Base-by-base conservation (phyloP, 148 eudicot genomes). In the Rhododendron mucronatum region DNA sequence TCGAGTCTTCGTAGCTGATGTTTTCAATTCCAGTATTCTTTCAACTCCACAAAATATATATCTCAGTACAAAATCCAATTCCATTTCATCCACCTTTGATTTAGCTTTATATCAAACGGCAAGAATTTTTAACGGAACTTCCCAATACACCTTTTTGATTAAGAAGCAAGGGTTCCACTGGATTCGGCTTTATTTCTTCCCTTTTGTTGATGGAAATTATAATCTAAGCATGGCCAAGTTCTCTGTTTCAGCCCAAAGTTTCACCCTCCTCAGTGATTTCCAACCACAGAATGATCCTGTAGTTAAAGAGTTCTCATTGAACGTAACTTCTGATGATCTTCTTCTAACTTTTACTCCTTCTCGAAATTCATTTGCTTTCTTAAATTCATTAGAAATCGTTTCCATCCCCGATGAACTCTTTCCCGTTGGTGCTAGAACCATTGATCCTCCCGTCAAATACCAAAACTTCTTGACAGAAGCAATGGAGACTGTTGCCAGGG, bases 311-410 rank as follows among this genome's bases (percentile, higher is more conserved):
- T 94, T 84, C 86, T 76, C 88, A 81, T 41, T 94, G 90, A 88
- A 92, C 82, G 80, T 94, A 41, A 84, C 85, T 86, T 85, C 94
- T 20, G 90, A 89, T 83, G 88, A 83, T 78, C 82, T 94, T 9
- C 88, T 83, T 78, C 63, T 94, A n/a, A 87, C 86, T 74, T 89
- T 94, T 30, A 82, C 75, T 37, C 93, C 96, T 35, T 89, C 91
- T 51, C 78, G 67, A 18, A 37, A 81, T 78, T 94, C 96, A 35
- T 92, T 92, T 85, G 92, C 92, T 18, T 92, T 91, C 88, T 15
- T 94, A 51, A 94, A 94, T 86, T 94, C 92, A 0, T 78, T 94
- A 61, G 96, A 94, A 86, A 88, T 94, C 80, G 81, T 92, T 84
- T 92, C 92, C 82, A 88, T 87, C 71, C 96, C 94, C 76, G 93